Evolutionary conservation across 2,329 filamentous ascomycete genomes (phyloP), one percentile per base, ranked within the genome.

Genomic region (Nothopassalora personata): DNA sequence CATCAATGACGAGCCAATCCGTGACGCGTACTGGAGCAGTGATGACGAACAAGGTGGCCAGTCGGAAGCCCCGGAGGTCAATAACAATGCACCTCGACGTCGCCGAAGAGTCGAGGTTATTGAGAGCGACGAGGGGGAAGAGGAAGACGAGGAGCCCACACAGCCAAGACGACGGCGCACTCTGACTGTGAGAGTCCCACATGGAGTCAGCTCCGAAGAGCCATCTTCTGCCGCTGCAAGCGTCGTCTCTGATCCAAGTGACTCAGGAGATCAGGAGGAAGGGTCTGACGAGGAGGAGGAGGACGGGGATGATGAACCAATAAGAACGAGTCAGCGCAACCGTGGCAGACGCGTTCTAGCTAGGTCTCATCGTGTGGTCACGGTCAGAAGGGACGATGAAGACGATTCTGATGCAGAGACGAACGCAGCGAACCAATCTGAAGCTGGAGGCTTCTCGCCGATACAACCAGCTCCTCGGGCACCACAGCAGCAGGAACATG

Each of bases 61-160:
- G 48, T 58, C 54, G 23, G 55, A 60, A 15, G 57, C 31, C 55
- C 50, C 36, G 11, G 54, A 45, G 19, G 53, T 54, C 6, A 54
- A 59, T 7, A 54, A 43, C 30, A 57, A 49, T 23, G 58, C 59
- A 39, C 56, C 56, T 18, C 34, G 19, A 39, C 45, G 54, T 23
- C 49, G 48, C n/a, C 57, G 49, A 11, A 56, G 56, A 10, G 45
- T 56, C 9, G 39, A 46, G 31, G 48, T 52, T 19, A 53, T 65
- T n/a, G 57, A 67, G 48, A 66, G 66, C 27, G 67, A 68, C 9
- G 61, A 63, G 6, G 55, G 59, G 28, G 62, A 65, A 11, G 59
- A 60, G 34, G 55, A 54, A 33, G 53, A 54, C 8, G 36, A 48
- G 30, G 54, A 36, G n/a, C 56, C 39, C 9, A 34, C 47, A 9